Percentiles rank a stretch among this genome's conserved stretches.
Evolutionary conservation across 169 alveolate species (phyloP).

Genomic region (Plasmodium relictum): DNA sequence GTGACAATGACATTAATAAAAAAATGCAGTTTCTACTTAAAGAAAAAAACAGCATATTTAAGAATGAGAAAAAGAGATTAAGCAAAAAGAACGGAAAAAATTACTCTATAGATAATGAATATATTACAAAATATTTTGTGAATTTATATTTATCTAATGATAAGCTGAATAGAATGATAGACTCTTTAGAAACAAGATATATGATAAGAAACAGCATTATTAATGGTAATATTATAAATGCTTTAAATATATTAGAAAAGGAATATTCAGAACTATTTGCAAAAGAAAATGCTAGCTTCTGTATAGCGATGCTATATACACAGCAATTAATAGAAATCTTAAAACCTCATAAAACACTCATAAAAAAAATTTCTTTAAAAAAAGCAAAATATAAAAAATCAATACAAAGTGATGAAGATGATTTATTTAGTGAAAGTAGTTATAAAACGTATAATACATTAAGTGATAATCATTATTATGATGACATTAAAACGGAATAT

Average conservation of each 20-base stretch:
- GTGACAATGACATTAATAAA: slow-evolving; percentile 54
- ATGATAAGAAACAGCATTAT: slow-evolving; percentile 44
- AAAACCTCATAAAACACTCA: slow-evolving; percentile 55
- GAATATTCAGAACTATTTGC: slow-evolving; percentile 55
- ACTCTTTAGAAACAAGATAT: slow-evolving; percentile 57
- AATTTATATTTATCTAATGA: slow-evolving; percentile 66
- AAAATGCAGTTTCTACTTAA: slow-evolving; percentile 34
- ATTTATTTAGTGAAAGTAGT: slow-evolving; percentile 27
- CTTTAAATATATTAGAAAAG: slow-evolving; percentile 61
- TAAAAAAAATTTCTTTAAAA: slow-evolving; percentile 30
- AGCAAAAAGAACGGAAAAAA: slow-evolving; percentile 38
- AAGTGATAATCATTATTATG: slow-evolving; percentile 71
- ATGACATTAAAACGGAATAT: slow-evolving; percentile 51
- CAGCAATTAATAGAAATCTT: slow-evolving; percentile 74
- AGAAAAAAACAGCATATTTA: slow-evolving; percentile 33
- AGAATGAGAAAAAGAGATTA: slow-evolving; percentile 59
- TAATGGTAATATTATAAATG: slow-evolving; percentile 65
- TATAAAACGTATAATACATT: slow-evolving; percentile 46
- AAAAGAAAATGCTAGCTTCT: slow-evolving; percentile 32
- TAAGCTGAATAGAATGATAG: slow-evolving; percentile 46
- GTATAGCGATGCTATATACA: slow-evolving; percentile 70
- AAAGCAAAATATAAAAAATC: slow-evolving; percentile 33
- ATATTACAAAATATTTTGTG: slow-evolving; percentile 50
- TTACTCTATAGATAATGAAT: slow-evolving; percentile 49
- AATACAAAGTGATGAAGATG: slow-evolving; percentile 21